These are phyloP conservation scores for Aspergillus novoparasiticus DNA, from an alignment of 2,329 filamentous ascomycete species.

Conservation along the genomic window DNA sequence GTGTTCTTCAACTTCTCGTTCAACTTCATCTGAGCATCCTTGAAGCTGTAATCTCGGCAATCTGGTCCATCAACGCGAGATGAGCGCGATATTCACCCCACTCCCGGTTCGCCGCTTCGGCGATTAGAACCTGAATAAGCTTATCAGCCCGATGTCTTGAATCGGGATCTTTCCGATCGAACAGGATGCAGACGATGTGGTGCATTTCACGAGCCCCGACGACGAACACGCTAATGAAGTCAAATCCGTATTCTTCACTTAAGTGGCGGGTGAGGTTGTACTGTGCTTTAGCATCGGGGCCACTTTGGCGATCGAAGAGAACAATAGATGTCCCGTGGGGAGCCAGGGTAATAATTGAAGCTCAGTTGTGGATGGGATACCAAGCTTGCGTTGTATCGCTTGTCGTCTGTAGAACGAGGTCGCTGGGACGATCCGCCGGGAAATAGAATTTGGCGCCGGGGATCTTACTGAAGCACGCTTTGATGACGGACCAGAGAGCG, in stretches of 20 bases:
- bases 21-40: slow-evolving; percentile 46
- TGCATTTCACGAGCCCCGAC: slow-evolving; percentile 57
- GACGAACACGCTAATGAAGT: slow-evolving; percentile 55
- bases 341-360: slow-evolving; percentile 54
- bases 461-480: slow-evolving; percentile 46
- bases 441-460: slow-evolving; percentile 48
- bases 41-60: slow-evolving; percentile 50
- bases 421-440: slow-evolving; percentile 42
- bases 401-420: slow-evolving; percentile 33
- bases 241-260: slow-evolving; percentile 50
- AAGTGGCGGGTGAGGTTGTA: slow-evolving; percentile 46
- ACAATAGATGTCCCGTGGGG: slow-evolving; percentile 46
- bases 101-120: slow-evolving; percentile 43
- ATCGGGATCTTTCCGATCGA: slow-evolving; percentile 48
- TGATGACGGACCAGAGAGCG: slow-evolving; percentile 43
- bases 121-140: slow-evolving; percentile 43
- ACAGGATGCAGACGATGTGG: slow-evolving; percentile 52
- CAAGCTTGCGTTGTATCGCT: slow-evolving; percentile 23
- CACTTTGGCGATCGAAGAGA: slow-evolving; percentile 55
- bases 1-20: slow-evolving; percentile 37
- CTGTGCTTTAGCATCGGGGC: slow-evolving; percentile 50
- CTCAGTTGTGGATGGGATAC: slow-evolving; percentile 34
- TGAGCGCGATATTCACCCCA: slow-evolving; percentile 53
- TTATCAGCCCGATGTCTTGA: slow-evolving; percentile 40
- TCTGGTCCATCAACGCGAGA: slow-evolving; percentile 51